These are phyloP conservation scores for Komagataella phaffii DNA, from an alignment of 805 yeast species.

Conservation along the genomic window DNA sequence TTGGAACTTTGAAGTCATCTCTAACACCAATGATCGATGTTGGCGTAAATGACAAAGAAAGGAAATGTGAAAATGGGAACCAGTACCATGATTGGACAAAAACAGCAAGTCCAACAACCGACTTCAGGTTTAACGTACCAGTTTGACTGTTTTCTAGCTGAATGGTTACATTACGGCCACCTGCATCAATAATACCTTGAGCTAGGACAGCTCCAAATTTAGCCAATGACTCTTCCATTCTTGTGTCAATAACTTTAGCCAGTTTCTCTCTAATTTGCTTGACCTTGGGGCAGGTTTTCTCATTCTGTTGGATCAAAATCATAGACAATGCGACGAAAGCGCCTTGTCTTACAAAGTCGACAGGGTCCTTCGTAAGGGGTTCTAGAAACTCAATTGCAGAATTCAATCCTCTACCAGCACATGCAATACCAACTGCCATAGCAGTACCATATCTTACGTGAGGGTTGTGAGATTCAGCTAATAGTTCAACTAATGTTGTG, in stretches of 20 bases:
- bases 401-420: constrained; percentile 86
- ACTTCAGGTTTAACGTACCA: constrained; percentile 79
- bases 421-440: constrained; percentile 89
- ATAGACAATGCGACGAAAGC: constrained; percentile 86
- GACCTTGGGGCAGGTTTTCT: constrained; percentile 69
- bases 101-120: constrained; percentile 82
- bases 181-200: constrained; percentile 97
- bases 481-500: constrained; percentile 86
- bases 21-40: constrained; percentile 82
- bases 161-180: constrained; percentile 95
- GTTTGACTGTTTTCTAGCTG: constrained; percentile 80
- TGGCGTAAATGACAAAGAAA: constrained; percentile 84
- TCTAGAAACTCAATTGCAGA: constrained; percentile 87
- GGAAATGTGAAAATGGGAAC: constrained; percentile 93
- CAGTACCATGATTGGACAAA: constrained; percentile 96
- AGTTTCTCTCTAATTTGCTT: constrained; percentile 61
- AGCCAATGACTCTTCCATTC: constrained; percentile 93
- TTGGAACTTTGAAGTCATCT: constrained; percentile 76
- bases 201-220: constrained; percentile 95
- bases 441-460: constrained; percentile 98
- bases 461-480: constrained; percentile 92
- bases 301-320: constrained; percentile 83
- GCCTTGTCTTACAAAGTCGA: constrained; percentile 96
- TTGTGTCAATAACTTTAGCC: constrained; percentile 65
- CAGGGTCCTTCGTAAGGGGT: constrained; percentile 86